These are phyloP conservation scores for Ganoderma meredithae DNA, from an alignment of 1,284 basidiomycete genomes.

Conservation along the genomic window DNA sequence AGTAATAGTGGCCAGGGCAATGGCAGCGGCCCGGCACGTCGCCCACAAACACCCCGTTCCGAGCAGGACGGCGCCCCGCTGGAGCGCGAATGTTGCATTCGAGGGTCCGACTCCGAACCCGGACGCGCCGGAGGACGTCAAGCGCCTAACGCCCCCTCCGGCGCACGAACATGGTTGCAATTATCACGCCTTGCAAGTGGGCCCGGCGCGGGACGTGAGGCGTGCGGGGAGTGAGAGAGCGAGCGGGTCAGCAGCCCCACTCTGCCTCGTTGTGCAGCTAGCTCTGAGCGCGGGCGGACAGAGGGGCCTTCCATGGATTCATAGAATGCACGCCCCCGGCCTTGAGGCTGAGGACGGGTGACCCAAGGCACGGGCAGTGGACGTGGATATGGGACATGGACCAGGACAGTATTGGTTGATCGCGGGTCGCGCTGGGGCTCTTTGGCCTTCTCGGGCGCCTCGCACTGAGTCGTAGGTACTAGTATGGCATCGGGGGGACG, in stretches of 20 bases:
- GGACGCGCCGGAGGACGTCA: background rate
- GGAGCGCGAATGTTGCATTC: background rate
- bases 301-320: constrained; percentile 22
- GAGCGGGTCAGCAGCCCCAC: constrained; percentile 1
- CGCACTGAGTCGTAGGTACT: too few relatives aligned
- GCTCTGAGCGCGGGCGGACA: constrained; percentile 10
- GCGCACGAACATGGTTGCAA: too few relatives aligned
- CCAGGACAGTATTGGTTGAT: background rate
- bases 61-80: background rate
- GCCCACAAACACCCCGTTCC: background rate
- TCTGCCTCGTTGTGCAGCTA: constrained; percentile 11
- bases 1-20: background rate
- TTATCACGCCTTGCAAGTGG: too few relatives aligned
- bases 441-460: constrained; percentile 12
- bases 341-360: constrained; percentile 14
- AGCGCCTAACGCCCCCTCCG: background rate
- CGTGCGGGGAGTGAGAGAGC: background rate
- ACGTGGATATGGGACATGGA: too few relatives aligned
- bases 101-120: background rate
- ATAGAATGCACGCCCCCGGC: constrained; percentile 26
- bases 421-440: constrained; percentile 8
- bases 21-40: background rate
- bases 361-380: constrained; percentile 21
- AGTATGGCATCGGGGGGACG: constrained; percentile 7
- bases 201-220: too few relatives aligned